Percentiles rank a stretch among this genome's conserved stretches.
Conservation (phyloP, 805 yeast species). For the Starmerella bombi region DNA sequence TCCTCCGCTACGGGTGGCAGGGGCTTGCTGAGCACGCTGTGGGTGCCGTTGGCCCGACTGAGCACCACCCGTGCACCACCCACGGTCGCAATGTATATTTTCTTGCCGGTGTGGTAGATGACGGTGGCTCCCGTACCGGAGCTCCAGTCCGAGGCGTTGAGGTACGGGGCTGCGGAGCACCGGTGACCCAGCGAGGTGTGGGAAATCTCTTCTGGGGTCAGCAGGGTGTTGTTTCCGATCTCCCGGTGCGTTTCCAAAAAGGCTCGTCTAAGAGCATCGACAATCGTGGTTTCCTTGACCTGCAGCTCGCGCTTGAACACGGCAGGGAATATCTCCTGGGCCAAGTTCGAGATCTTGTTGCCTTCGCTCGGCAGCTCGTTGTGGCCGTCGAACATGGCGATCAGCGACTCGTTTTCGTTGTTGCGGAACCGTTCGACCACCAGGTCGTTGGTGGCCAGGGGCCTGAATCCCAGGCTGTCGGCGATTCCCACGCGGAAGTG, state of each 20-base stretch:
- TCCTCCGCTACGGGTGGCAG: constrained; percentile 62
- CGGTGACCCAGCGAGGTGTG: constrained; percentile 38
- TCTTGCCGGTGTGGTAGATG: constrained; percentile 58
- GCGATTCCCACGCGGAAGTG: constrained; percentile 81
- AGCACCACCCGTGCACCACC: constrained; percentile 83
- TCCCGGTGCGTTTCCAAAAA: constrained; percentile 72
- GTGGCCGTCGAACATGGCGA: constrained; percentile 80
- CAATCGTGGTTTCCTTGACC: constrained; percentile 38
- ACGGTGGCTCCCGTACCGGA: constrained; percentile 82
- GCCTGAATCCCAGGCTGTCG: constrained; percentile 62
- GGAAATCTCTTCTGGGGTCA: constrained; percentile 23
- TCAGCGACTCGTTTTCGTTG: constrained; percentile 61
- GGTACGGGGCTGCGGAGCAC: constrained; percentile 39
- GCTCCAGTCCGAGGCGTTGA: constrained; percentile 52
- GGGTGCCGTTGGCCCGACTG: constrained; percentile 71
- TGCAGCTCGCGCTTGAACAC: constrained; percentile 56
- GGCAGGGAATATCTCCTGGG: constrained; percentile 58
- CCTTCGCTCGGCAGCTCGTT: constrained; percentile 30
- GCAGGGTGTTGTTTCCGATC: constrained; percentile 40
- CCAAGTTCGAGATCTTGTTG: constrained; percentile 45
- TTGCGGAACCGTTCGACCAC: constrained; percentile 82
- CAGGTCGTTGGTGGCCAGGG: constrained; percentile 65
- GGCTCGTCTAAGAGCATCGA: constrained; percentile 69
- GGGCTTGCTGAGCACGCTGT: constrained; percentile 69
- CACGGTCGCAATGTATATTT: constrained; percentile 67